These are phyloP conservation scores for Aspergillus fructus DNA, from an alignment of 2,329 filamentous ascomycete species.

Conservation along the genomic window DNA sequence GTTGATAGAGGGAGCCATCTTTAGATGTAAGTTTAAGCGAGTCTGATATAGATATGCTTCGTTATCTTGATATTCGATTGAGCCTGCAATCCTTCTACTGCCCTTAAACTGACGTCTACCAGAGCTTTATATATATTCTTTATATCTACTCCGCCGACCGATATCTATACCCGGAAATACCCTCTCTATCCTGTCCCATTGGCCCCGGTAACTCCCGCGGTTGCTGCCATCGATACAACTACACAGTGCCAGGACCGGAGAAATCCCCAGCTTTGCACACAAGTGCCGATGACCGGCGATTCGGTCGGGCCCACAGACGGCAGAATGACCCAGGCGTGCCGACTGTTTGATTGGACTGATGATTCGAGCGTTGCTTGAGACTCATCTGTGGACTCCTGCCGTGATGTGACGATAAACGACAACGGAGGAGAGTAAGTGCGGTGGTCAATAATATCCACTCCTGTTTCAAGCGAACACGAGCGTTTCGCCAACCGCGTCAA, in stretches of 20 bases:
- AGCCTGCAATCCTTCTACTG: background rate
- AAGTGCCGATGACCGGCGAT: background rate
- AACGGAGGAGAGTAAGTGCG: too few species aligned
- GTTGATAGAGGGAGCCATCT: constrained; percentile 18
- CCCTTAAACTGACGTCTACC: background rate
- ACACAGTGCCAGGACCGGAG: background rate
- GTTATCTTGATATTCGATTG: background rate
- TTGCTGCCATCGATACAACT: background rate
- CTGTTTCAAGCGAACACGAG: too few species aligned
- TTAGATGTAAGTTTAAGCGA: background rate
- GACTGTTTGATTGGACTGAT: background rate
- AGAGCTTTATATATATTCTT: background rate
- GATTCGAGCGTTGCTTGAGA: background rate
- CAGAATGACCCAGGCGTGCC: background rate
- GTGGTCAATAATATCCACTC: too few species aligned
- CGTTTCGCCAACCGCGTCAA: too few species aligned
- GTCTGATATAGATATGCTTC: too few species aligned
- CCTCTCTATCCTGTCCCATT: background rate
- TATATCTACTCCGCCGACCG: background rate
- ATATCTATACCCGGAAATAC: background rate
- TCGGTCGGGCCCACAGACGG: background rate
- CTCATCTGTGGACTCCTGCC: too few species aligned
- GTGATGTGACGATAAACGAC: too few species aligned
- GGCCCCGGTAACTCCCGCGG: background rate
- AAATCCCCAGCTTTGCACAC: background rate